Base-by-base conservation (phyloP, 371 early-diverging fungal genomes). In the Zychaea mexicana region DNA sequence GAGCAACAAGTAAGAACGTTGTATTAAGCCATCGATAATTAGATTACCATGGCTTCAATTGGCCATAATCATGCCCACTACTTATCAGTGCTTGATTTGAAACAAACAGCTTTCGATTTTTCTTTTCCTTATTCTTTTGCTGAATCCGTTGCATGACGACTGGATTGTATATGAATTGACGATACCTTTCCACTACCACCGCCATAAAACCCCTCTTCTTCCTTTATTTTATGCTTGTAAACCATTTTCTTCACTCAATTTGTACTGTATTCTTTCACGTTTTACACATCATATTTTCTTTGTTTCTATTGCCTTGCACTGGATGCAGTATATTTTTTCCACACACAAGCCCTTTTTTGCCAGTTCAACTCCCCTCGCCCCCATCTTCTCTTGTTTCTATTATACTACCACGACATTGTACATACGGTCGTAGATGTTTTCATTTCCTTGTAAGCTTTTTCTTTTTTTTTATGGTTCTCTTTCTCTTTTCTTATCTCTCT, bases 81-180 rank as follows among this genome's bases (percentile, higher is more conserved):
- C n/a, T n/a, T n/a, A n/a, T n/a, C n/a, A n/a, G n/a, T n/a, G n/a
- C n/a, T n/a, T n/a, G n/a, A n/a, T n/a, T n/a, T n/a, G n/a, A n/a
- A n/a, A n/a, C n/a, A n/a, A n/a, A n/a, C n/a, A n/a, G n/a, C n/a
- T n/a, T n/a, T n/a, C n/a, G n/a, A n/a, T n/a, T n/a, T n/a, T n/a
- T n/a, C n/a, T n/a, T n/a, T n/a, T n/a, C 19, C 26, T 53, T 30
- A 3, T 53, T 53, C 31, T 54, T 33, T 17, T 54, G 27, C n/a
- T 24, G 49, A 49, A 49, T 49, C 49, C 49, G 26, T 22, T 49
- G 22, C 21, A 24, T 22, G 49, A 9, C 49, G 24, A 49, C 6
- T 22, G 49, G 49, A 49, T 49, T 49, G 49, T 49, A 49, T 49
- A 49, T 49, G 49, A 49, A 42, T 42, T n/a, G 42, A 49, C 49